These are phyloP conservation scores for Melampsora abietis-canadensis DNA, from an alignment of 1,284 basidiomycete species.

Conservation along the genomic window DNA sequence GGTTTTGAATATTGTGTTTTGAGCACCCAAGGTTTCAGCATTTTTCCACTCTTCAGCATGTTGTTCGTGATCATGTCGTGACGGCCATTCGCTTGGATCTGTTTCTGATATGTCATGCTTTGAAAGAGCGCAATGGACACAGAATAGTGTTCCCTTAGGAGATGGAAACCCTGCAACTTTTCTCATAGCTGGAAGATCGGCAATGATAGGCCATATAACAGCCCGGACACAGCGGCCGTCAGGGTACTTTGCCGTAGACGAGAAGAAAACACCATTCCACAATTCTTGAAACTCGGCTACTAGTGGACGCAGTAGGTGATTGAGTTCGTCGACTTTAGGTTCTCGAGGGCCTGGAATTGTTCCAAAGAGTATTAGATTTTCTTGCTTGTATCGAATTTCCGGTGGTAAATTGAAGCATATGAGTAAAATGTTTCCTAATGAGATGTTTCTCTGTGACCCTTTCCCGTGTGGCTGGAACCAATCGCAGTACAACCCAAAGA, in stretches of 20 bases:
- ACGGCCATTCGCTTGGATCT: background rate
- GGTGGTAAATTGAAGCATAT: no score
- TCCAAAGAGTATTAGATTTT: conserved; percentile 55
- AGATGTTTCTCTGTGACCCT: conserved; percentile 42
- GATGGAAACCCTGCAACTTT: conserved; percentile 20
- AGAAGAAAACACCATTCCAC: no score
- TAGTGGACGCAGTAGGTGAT: conserved; percentile 51
- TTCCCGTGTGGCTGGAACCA: no score
- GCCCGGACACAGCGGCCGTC: no score
- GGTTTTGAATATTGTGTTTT: no score
- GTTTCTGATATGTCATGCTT: conserved; percentile 5
- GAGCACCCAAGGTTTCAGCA: background rate
- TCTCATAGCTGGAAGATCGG: no score
- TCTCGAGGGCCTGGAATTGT: conserved; percentile 52
- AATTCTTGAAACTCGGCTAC: conserved; percentile 45
- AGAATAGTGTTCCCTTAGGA: background rate
- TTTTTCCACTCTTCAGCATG: background rate
- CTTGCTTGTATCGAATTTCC: conserved; percentile 48
- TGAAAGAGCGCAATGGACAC: conserved; percentile 8
- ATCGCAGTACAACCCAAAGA: background rate
- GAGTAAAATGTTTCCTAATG: no score
- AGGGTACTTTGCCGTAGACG: no score
- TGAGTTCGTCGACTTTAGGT: conserved; percentile 47
- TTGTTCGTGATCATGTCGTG: background rate
- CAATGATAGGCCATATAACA: no score